Base-by-base conservation (phyloP, 148 eudicot species). In the Silene conica region DNA sequence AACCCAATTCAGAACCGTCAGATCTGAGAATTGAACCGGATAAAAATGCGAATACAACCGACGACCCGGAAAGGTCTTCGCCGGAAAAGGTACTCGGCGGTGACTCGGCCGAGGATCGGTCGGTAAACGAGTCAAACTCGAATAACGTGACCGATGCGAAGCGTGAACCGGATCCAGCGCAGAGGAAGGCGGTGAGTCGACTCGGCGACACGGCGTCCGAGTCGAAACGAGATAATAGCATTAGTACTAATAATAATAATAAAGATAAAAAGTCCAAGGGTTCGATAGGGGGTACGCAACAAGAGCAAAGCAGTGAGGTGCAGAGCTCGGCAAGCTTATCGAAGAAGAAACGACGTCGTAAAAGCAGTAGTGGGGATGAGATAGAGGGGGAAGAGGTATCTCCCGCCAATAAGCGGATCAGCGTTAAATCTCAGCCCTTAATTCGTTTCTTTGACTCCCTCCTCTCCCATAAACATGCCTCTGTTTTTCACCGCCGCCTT, bases 91-190 rank as follows among this genome's bases (percentile, higher is more conserved):
- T 10, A 26, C 7, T 7, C 54, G 69, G 71, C 50, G 77, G 45
- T 8, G 79, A 77, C 62, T 76, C 78, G 76, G 83, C 64, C 12
- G 85, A 80, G 73, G 68, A 79, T 77, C 83, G 76, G 46, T 85
- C 87, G 14, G 80, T 72, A 69, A 77, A 84, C 83, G 87, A 84
- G 83, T 85, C 87, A 12, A 85, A 77, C 74, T 65, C 80, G 74
- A 34, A 84, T 60, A 77, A 57, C 41, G 34, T 1, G 3, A 55
- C 6, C 20, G 38, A 11, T 5, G 8, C 31, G 68, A 73, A 52
- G 1, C 19, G 16, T 0, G 78, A 61, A 43, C 64, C 74, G 69
- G 78, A 34, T 50, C 74, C 73, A 81, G 68, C 56, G 72, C 73
- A 71, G 5, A 46, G 63, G n/a, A 71, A 38, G 13, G 26, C 58